A percentile compares a stretch with the other conserved stretches of the same genome.
Evolutionary conservation across 2,329 filamentous ascomycete genomes (phyloP).

Genomic region (Paecilomyces formosus): DNA sequence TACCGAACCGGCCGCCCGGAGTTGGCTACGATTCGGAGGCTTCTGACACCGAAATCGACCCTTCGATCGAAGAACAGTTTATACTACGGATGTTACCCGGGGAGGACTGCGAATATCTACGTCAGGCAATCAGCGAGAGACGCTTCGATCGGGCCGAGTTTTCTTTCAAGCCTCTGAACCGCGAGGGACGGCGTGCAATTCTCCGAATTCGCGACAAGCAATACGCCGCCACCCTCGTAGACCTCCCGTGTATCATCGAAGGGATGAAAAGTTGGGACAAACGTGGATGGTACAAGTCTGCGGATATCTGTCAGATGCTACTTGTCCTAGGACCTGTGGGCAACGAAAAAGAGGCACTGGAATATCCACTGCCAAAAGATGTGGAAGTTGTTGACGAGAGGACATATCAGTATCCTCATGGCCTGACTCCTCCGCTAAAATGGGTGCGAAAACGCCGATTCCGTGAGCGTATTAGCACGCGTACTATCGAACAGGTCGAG

Average conservation of each 20-base stretch:
- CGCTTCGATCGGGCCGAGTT: constrained; percentile 77
- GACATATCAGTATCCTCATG: constrained; percentile 71
- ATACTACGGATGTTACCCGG: constrained; percentile 83
- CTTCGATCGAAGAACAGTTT: constrained; percentile 82
- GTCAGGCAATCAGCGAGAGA: constrained; percentile 65
- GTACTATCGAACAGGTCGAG: constrained; percentile 80
- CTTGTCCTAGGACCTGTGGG: constrained; percentile 64
- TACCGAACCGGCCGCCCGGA: constrained; percentile 63
- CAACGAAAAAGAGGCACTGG: constrained; percentile 58
- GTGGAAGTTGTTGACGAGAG: constrained; percentile 51
- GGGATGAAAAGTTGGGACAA: constrained; percentile 92
- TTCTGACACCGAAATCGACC: constrained; percentile 80
- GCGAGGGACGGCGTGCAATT: constrained; percentile 64
- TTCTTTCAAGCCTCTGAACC: constrained; percentile 65
- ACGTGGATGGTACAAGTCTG: constrained; percentile 79
- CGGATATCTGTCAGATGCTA: constrained; percentile 84
- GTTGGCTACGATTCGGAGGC: constrained; percentile 96
- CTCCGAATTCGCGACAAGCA: constrained; percentile 61
- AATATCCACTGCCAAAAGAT: constrained; percentile 62
- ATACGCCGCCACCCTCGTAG: constrained; percentile 73
- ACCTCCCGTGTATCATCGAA: constrained; percentile 80
- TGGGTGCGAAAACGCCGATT: constrained; percentile 77
- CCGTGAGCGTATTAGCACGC: constrained; percentile 71
- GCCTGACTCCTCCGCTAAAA: constrained; percentile 80
- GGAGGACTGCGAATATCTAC: constrained; percentile 76